Evolutionary conservation across 768 basidiomycete species (phyloP).

Genomic region (Auricularia auricula-judae): DNA sequence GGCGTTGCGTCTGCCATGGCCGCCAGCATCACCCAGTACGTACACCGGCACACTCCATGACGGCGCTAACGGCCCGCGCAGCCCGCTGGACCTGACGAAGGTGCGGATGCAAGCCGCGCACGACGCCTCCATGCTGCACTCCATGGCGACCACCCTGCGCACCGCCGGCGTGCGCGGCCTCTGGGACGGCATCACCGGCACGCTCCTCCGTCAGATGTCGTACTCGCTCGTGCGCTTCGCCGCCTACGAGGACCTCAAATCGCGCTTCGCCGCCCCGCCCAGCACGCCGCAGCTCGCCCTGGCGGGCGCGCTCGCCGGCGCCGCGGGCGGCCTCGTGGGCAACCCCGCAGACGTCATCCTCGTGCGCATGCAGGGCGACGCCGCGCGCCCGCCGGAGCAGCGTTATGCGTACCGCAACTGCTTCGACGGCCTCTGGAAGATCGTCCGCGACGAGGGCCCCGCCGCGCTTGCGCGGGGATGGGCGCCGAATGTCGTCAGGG

Average conservation of each 20-base stretch:
- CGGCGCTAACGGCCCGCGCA: slow-evolving; percentile 14
- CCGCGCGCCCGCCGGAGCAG: slow-evolving; percentile 80
- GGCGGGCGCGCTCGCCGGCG: slow-evolving; percentile 38
- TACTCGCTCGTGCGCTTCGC: slow-evolving; percentile 90
- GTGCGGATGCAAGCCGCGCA: slow-evolving; percentile 86
- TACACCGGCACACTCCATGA: background rate
- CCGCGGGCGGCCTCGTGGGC: slow-evolving; percentile 78
- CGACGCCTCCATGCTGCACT: slow-evolving; percentile 82
- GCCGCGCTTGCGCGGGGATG: slow-evolving; percentile 69
- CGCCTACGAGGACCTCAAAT: slow-evolving; percentile 80
- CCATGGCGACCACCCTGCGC: slow-evolving; percentile 69
- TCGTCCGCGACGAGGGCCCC: slow-evolving; percentile 78
- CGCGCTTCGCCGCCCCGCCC: slow-evolving; percentile 34
- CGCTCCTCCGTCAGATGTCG: slow-evolving; percentile 86
- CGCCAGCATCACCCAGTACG: slow-evolving; percentile 78
- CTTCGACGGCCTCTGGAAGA: slow-evolving; percentile 78
- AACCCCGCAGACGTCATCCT: slow-evolving; percentile 82
- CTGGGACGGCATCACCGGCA: slow-evolving; percentile 80
- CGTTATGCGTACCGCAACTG: slow-evolving; percentile 85
- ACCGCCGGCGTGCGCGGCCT: slow-evolving; percentile 72
- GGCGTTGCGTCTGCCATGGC: slow-evolving; percentile 77
- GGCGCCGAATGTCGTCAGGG: slow-evolving; percentile 77
- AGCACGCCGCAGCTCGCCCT: slow-evolving; percentile 3
- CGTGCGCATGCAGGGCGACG: slow-evolving; percentile 83
- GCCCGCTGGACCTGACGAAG: slow-evolving; percentile 83